These are phyloP conservation scores for Phytophthora meadii DNA, from an alignment of 352 stramenopile genomes.

Conservation along the genomic window DNA sequence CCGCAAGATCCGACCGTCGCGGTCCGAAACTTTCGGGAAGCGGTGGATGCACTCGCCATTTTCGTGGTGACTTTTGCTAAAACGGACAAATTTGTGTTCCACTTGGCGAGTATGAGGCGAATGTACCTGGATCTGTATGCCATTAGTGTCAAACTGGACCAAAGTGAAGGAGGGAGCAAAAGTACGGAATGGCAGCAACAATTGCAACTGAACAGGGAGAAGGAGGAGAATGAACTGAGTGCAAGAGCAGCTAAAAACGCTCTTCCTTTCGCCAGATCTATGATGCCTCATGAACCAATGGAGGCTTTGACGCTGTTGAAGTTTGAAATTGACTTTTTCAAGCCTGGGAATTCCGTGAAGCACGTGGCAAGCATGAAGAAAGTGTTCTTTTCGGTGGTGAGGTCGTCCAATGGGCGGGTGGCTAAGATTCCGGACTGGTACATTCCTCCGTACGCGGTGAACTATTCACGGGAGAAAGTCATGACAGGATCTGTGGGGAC, in stretches of 20 bases:
- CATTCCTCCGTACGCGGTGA: conserved; percentile 29
- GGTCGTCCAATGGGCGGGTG: conserved; percentile 37
- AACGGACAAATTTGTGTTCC: conserved; percentile 28
- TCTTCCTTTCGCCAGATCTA: conserved; percentile 32
- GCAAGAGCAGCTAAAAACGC: conserved; percentile 26
- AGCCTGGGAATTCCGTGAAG: conserved; percentile 20
- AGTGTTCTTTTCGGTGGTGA: conserved; percentile 38
- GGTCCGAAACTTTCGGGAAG: conserved; percentile 1
- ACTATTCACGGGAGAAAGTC: conserved; percentile 13
- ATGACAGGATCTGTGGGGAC: conserved; percentile 22
- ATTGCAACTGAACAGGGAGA: conserved; percentile 9
- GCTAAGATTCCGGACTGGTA: conserved; percentile 39
- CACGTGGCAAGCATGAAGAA: conserved; percentile 41
- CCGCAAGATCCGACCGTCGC: background rate
- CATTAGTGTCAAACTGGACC: conserved; percentile 12
- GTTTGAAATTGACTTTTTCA: conserved; percentile 41
- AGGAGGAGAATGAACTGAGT: conserved; percentile 24
- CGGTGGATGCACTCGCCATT: background rate
- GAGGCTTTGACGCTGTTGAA: conserved; percentile 40
- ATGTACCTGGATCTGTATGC: conserved; percentile 21
- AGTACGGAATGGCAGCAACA: conserved; percentile 13
- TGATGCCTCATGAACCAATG: conserved; percentile 37
- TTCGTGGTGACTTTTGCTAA: conserved; percentile 30
- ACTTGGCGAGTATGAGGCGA: conserved; percentile 30
- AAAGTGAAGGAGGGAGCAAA: background rate